These are phyloP conservation scores for Protomyces macrosporus DNA, from an alignment of 1,139 yeast species.

Conservation along the genomic window DNA sequence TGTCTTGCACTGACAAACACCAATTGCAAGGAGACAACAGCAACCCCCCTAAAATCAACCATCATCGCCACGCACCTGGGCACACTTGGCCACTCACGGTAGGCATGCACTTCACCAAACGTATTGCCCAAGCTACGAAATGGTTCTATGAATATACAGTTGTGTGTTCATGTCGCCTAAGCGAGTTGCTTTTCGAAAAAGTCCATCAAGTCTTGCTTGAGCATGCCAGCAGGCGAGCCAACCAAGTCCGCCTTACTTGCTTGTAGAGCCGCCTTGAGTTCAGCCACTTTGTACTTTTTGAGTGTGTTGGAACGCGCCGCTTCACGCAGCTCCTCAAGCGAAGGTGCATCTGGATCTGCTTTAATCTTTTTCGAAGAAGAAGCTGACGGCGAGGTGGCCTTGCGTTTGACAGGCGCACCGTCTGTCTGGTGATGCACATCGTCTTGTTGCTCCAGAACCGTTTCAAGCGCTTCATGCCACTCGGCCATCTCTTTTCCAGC, in stretches of 20 bases:
- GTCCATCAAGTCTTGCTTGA: slow-evolving; percentile 2
- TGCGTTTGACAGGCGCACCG: not conserved
- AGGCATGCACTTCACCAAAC: no score
- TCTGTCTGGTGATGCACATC: not conserved
- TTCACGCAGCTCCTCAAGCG: slow-evolving; percentile 4
- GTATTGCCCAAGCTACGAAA: no score
- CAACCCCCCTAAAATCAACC: no score
- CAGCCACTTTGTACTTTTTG: slow-evolving; percentile 10
- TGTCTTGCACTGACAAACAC: no score
- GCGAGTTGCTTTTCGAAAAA: slow-evolving; percentile 1
- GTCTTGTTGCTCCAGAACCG: not conserved
- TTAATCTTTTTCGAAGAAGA: slow-evolving; percentile 3
- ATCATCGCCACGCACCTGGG: no score
- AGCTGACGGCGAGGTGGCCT: slow-evolving; percentile 3
- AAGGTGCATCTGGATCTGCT: not conserved
- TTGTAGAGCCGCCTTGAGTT: slow-evolving; percentile 6
- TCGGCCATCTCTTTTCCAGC: slow-evolving; percentile 11
- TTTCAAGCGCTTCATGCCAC: slow-evolving; percentile 12
- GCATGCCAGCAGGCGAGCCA: slow-evolving; percentile 2
- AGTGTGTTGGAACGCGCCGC: slow-evolving; percentile 1
- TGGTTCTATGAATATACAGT: no score
- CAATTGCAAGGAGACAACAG: no score
- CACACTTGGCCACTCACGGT: no score
- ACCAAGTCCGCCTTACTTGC: not conserved
- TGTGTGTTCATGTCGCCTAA: not conserved